These are phyloP conservation scores for Pleurotus citrinopileatus DNA, from an alignment of 768 basidiomycete genomes.

Conservation along the genomic window DNA sequence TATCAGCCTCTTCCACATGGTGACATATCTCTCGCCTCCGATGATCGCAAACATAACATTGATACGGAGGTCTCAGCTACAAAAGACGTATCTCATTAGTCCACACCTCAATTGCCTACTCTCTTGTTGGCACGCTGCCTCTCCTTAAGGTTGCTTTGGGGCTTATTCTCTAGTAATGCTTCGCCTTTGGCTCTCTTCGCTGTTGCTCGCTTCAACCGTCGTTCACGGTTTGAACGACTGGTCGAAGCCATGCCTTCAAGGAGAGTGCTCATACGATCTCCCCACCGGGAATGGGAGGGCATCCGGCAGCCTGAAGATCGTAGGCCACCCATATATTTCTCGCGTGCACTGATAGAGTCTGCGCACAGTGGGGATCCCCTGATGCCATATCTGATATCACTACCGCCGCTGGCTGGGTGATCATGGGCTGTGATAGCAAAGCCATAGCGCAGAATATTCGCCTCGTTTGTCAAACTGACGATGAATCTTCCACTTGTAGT, in stretches of 20 bases:
- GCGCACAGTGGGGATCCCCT: not conserved
- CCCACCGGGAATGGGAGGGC: not conserved
- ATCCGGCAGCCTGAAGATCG: not conserved
- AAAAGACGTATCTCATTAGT: too few species aligned
- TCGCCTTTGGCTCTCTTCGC: not conserved
- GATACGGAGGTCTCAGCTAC: too few species aligned
- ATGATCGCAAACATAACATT: too few species aligned
- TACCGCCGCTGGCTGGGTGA: slow-evolving; percentile 1
- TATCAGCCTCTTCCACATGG: too few species aligned
- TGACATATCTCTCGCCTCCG: too few species aligned
- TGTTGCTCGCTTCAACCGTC: not conserved
- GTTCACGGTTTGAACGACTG: slow-evolving; percentile 17
- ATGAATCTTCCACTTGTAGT: slow-evolving; percentile 24
- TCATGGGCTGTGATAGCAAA: not conserved
- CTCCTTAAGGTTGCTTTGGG: too few species aligned
- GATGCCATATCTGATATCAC: slow-evolving; percentile 1
- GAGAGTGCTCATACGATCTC: slow-evolving; percentile 20
- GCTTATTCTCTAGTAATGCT: too few species aligned
- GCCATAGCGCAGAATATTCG: slow-evolving; percentile 10
- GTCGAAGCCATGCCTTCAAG: slow-evolving; percentile 20
- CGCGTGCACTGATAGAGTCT: not conserved
- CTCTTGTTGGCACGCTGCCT: too few species aligned
- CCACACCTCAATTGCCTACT: too few species aligned
- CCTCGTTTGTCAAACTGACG: slow-evolving; percentile 13
- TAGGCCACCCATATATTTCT: not conserved